These are phyloP conservation scores for Ceratocystis destructans DNA, from an alignment of 2,329 filamentous ascomycete species.

Conservation along the genomic window DNA sequence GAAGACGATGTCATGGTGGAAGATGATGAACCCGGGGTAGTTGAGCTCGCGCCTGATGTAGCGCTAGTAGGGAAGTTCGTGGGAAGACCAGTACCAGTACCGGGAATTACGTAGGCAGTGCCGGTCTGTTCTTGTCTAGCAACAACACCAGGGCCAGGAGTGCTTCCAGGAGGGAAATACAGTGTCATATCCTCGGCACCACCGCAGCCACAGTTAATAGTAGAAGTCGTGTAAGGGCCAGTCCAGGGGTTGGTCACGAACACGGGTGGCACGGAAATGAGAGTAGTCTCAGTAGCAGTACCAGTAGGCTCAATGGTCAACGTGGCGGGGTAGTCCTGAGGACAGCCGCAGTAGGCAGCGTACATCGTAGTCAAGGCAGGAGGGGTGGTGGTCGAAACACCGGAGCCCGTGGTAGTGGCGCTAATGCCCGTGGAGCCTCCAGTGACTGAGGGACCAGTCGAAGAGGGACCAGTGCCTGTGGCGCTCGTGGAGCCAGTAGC, in stretches of 20 bases:
- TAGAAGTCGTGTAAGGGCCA: constrained; percentile 14
- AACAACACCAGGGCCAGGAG: constrained; percentile 1
- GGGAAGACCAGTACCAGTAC: not conserved
- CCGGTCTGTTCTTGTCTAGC: constrained; percentile 10
- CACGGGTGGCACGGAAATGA: constrained; percentile 12
- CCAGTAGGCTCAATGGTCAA: constrained; percentile 14
- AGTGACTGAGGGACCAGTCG: not conserved
- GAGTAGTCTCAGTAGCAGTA: constrained; percentile 11
- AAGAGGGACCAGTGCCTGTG: not conserved
- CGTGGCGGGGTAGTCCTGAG: constrained; percentile 11
- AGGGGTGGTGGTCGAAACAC: not conserved
- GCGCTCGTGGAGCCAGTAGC: not conserved
- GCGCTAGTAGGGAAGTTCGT: constrained; percentile 4
- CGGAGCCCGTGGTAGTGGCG: not conserved
- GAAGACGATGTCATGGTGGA: not conserved
- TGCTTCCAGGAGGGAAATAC: constrained; percentile 16
- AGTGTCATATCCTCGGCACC: constrained; percentile 10
- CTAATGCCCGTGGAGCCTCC: not conserved
- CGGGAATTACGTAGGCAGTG: constrained; percentile 8
- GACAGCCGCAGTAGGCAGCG: constrained; percentile 15
- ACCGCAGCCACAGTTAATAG: constrained; percentile 9
- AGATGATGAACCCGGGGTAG: not conserved
- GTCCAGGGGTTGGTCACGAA: constrained; percentile 15
- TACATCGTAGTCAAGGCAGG: not conserved
- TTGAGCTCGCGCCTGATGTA: not conserved